phyloP scores from a whole-genome alignment of 208 protist genomes.

The Acanthamoeba triangularis region DNA sequence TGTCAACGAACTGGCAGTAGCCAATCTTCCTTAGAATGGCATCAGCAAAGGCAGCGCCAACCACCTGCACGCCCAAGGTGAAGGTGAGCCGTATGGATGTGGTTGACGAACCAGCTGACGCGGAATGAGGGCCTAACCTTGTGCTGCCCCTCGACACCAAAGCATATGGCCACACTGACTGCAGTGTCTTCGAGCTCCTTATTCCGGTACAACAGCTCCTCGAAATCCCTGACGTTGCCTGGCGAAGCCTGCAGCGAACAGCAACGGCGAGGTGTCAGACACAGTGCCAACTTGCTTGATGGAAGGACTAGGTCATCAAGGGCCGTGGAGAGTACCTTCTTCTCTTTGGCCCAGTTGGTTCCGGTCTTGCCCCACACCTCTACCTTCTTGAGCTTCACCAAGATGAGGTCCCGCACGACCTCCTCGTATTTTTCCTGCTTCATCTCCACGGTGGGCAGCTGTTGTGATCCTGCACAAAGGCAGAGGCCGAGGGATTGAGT shows the following conservation, averaged over 20 bases:
- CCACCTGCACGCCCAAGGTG: background rate
- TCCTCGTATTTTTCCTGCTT: slow-evolving; percentile 78
- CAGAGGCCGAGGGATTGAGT: too few species aligned
- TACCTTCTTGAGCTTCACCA: slow-evolving; percentile 63
- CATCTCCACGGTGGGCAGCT: slow-evolving; percentile 56
- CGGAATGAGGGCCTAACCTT: slow-evolving; percentile 20
- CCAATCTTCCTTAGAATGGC: slow-evolving; percentile 42
- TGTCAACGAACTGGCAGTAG: slow-evolving; percentile 72
- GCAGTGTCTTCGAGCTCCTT: slow-evolving; percentile 72
- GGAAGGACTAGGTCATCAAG: background rate
- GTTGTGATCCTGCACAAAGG: background rate
- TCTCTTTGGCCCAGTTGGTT: slow-evolving; percentile 40
- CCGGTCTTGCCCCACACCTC: slow-evolving; percentile 66
- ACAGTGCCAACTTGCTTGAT: background rate
- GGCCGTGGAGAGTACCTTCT: background rate
- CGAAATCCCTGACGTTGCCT: slow-evolving; percentile 89
- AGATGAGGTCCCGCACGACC: slow-evolving; percentile 63
- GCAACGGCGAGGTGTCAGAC: background rate
- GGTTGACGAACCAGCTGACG: too few species aligned
- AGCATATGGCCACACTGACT: slow-evolving; percentile 85
- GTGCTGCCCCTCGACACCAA: slow-evolving; percentile 22
- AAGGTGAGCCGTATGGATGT: background rate
- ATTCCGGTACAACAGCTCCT: slow-evolving; percentile 84
- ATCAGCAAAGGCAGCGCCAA: slow-evolving; percentile 75
- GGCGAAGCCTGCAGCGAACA: slow-evolving; percentile 81